Evolutionary conservation across 495 filamentous ascomycete genomes (phyloP).

Genomic region (Penicillium argentinense): DNA sequence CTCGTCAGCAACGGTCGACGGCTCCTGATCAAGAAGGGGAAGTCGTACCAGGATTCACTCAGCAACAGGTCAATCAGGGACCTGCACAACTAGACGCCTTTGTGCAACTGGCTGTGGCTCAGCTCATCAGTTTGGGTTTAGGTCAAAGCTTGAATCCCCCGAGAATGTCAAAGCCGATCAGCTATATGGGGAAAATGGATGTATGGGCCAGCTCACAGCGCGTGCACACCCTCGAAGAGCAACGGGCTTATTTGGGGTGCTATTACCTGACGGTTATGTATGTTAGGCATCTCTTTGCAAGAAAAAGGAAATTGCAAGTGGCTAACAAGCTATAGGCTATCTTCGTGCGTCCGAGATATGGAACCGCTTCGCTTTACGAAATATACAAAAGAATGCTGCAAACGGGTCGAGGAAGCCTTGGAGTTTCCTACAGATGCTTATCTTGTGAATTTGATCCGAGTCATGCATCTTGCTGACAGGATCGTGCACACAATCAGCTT

Average conservation of each 20-base stretch:
- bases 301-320: not conserved
- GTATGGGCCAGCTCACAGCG: slow-evolving; percentile 10
- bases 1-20: not conserved
- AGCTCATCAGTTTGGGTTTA: slow-evolving; percentile 30
- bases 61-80: not conserved
- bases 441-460: slow-evolving; percentile 28
- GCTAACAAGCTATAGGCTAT: slow-evolving; percentile 20
- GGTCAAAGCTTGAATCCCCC: slow-evolving; percentile 16
- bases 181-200: slow-evolving; percentile 17
- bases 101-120: slow-evolving; percentile 24
- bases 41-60: not conserved
- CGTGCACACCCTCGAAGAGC: slow-evolving; percentile 27
- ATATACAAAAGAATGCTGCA: slow-evolving; percentile 28
- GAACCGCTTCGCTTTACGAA: slow-evolving; percentile 28
- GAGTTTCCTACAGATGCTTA: slow-evolving; percentile 21
- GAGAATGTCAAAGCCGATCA: slow-evolving; percentile 22
- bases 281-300: not conserved
- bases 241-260: slow-evolving; percentile 33
- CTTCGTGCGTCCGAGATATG: slow-evolving; percentile 30
- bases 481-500: slow-evolving; percentile 8
- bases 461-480: slow-evolving; percentile 22
- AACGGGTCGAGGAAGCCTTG: slow-evolving; percentile 10
- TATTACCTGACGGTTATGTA: slow-evolving; percentile 36
- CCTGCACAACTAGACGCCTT: slow-evolving; percentile 26
- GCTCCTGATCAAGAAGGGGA: not conserved